These are phyloP conservation scores for Litsea cubeba DNA, from an alignment of 164 flowering plant species.

Conservation along the genomic window DNA sequence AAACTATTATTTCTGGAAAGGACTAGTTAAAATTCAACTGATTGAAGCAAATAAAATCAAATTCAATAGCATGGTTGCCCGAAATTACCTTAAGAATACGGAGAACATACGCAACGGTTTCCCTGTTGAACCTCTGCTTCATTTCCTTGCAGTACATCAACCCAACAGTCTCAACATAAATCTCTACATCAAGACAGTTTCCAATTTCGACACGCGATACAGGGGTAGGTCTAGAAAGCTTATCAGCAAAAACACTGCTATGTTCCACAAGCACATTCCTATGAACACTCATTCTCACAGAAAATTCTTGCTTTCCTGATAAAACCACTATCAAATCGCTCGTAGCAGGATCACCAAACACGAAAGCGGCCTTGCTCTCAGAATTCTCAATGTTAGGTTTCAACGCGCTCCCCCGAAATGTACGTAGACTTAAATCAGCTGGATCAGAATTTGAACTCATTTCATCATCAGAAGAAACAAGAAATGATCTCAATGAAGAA, in stretches of 20 bases:
- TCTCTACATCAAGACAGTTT: conserved; percentile 86
- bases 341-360: conserved; percentile 85
- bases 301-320: conserved; percentile 76
- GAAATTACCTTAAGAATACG: conserved; percentile 82
- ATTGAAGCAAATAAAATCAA: neutral
- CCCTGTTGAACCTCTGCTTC: conserved; percentile 81
- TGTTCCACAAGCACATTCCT: conserved; percentile 51
- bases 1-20: neutral
- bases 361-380: conserved; percentile 74
- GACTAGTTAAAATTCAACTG: neutral
- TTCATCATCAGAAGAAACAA: conserved; percentile 38
- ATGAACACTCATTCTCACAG: conserved; percentile 83
- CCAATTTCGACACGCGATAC: conserved; percentile 55
- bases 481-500: conserved; percentile 34
- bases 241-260: conserved; percentile 63
- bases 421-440: conserved; percentile 22
- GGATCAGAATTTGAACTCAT: conserved; percentile 27
- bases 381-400: conserved; percentile 51
- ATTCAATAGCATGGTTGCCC: neutral
- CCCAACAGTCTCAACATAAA: conserved; percentile 88
- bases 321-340: conserved; percentile 76
- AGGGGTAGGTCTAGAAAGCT: conserved; percentile 42
- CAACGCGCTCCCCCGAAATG: conserved; percentile 37
- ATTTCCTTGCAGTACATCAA: conserved; percentile 89
- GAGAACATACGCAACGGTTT: conserved; percentile 73